phyloP scores from a whole-genome alignment of 306 rosid species.

The Malus asiatica region DNA sequence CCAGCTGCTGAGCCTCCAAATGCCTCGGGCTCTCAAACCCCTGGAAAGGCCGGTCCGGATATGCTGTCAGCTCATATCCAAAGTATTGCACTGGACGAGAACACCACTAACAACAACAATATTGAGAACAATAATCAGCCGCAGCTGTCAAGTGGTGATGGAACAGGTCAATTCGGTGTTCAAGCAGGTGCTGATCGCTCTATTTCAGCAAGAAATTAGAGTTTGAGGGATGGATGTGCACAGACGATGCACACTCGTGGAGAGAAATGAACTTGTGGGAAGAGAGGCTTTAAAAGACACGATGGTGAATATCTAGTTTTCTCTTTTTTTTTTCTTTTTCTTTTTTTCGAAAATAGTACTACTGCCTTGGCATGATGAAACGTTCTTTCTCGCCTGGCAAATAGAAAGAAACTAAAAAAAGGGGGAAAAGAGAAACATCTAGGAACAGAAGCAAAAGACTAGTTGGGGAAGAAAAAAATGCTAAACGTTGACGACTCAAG shows the following conservation, averaged over 20 bases:
- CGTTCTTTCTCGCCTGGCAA: slow-evolving; percentile 34
- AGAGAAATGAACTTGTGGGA: slow-evolving; percentile 16
- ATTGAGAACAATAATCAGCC: slow-evolving; percentile 19
- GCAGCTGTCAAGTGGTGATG: slow-evolving; percentile 29
- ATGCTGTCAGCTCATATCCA: slow-evolving; percentile 39
- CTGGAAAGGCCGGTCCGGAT: slow-evolving; percentile 33
- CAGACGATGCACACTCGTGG: slow-evolving; percentile 13
- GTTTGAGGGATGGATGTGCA: slow-evolving; percentile 24
- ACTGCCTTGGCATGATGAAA: slow-evolving; percentile 27
- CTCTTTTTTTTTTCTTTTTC: neutral
- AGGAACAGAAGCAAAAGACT: slow-evolving; percentile 14
- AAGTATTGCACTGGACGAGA: slow-evolving; percentile 39
- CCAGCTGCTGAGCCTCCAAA: slow-evolving; percentile 39
- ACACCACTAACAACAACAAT: slow-evolving; percentile 13
- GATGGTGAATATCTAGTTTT: slow-evolving; percentile 25
- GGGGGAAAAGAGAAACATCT: slow-evolving; percentile 22
- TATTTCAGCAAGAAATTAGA: slow-evolving; percentile 45
- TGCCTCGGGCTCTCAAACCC: slow-evolving; percentile 23
- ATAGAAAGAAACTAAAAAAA: slow-evolving; percentile 23
- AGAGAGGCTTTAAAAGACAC: slow-evolving; percentile 16
- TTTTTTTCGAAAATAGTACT: slow-evolving; percentile 12
- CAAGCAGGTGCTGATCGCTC: slow-evolving; percentile 35
- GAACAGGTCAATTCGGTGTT: slow-evolving; percentile 27
- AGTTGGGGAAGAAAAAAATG: slow-evolving; percentile 4
- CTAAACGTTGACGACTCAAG: slow-evolving; percentile 25